A percentile compares a stretch with the other conserved stretches of the same genome.
These are phyloP conservation scores for Eucalyptus sp. DNA, from an alignment of 345 rosid species.

Conservation along the genomic window DNA sequence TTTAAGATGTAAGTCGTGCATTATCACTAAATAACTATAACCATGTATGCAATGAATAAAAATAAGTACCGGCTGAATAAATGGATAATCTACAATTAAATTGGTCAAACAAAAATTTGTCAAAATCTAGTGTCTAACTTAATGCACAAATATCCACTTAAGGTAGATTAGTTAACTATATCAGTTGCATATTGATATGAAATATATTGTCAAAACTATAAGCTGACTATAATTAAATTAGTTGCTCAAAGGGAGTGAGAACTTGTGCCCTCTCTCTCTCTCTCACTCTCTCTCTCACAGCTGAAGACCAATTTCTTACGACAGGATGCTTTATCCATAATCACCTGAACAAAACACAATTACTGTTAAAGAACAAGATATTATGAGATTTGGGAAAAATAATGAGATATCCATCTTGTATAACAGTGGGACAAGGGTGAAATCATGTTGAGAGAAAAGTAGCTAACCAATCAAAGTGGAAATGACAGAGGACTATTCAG, in stretches of 20 bases:
- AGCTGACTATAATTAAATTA: neutral
- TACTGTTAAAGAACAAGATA: neutral
- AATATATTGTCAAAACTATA: neutral
- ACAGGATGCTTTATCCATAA: neutral
- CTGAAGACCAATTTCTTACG: too few species aligned
- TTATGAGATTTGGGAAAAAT: too few species aligned
- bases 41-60: neutral
- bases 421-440: neutral
- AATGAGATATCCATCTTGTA: neutral
- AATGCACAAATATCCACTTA: neutral
- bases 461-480: too few species aligned
- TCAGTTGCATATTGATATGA: neutral
- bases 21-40: neutral
- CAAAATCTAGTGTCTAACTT: neutral
- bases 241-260: neutral
- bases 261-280: neutral
- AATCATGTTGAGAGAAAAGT: neutral
- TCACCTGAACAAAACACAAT: neutral
- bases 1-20: neutral
- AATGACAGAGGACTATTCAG: too few species aligned
- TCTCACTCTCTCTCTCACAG: neutral
- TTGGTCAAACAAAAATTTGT: neutral
- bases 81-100: neutral
- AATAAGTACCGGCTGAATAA: neutral
- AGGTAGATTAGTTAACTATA: neutral